These are phyloP conservation scores for Cladophialophora exuberans DNA, from an alignment of 2,329 filamentous ascomycete genomes.

Conservation along the genomic window DNA sequence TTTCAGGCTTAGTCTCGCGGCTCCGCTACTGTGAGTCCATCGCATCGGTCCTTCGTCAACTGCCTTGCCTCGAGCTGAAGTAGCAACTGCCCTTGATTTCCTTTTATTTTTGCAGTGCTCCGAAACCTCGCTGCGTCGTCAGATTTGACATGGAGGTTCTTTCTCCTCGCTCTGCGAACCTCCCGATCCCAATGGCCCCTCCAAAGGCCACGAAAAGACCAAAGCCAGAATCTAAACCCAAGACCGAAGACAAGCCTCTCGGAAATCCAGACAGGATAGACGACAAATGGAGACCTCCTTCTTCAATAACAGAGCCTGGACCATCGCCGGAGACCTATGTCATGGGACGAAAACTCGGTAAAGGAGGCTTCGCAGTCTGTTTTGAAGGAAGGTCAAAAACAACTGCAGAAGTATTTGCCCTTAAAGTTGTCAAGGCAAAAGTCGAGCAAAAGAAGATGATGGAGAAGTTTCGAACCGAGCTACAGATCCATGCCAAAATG, in stretches of 20 bases:
- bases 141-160: slow-evolving; percentile 49
- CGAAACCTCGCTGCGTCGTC: not conserved
- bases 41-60: not conserved
- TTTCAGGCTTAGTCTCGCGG: slow-evolving; percentile 5
- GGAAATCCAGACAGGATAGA: slow-evolving; percentile 37
- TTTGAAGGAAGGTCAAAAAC: slow-evolving; percentile 51
- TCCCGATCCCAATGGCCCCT: slow-evolving; percentile 44
- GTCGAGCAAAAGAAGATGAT: slow-evolving; percentile 57
- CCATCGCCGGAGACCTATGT: slow-evolving; percentile 49
- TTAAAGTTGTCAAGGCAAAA: slow-evolving; percentile 55
- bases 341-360: slow-evolving; percentile 51
- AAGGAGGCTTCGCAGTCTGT: slow-evolving; percentile 56
- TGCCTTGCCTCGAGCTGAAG: not conserved
- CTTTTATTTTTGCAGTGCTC: not conserved
- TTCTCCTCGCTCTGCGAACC: slow-evolving; percentile 53
- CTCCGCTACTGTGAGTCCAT: not conserved
- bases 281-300: slow-evolving; percentile 50
- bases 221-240: slow-evolving; percentile 37
- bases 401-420: slow-evolving; percentile 51
- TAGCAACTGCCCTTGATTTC: not conserved
- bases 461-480: slow-evolving; percentile 72
- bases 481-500: slow-evolving; percentile 99
- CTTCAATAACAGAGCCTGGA: slow-evolving; percentile 49
- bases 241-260: slow-evolving; percentile 43
- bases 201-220: slow-evolving; percentile 39